Evolutionary conservation across 352 stramenopile species (phyloP).

Genomic region (Phytophthora podocarpi): DNA sequence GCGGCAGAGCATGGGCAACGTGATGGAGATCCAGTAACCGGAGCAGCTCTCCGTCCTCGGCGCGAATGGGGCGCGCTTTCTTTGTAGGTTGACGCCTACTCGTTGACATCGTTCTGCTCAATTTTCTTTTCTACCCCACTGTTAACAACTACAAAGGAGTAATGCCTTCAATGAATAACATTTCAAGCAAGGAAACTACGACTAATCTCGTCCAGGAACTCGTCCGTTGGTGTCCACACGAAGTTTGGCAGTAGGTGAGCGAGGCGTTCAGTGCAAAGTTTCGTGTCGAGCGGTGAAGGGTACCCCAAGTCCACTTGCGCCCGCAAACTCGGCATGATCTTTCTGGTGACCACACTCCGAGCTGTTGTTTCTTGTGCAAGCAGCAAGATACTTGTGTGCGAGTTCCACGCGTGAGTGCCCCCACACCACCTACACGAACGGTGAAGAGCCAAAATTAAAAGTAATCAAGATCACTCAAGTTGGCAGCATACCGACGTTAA

Average conservation of each 20-base stretch:
- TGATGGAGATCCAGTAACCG: slow-evolving; percentile 57
- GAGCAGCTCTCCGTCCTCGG: background rate
- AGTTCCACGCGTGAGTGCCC: slow-evolving; percentile 57
- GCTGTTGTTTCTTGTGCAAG: slow-evolving; percentile 11
- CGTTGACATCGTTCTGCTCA: slow-evolving; percentile 19
- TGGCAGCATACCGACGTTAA: slow-evolving; percentile 75
- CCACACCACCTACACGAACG: slow-evolving; percentile 41
- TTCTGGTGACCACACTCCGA: background rate
- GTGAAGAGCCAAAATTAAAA: too few relatives aligned
- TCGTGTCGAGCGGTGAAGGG: slow-evolving; percentile 49
- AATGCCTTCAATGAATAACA: slow-evolving; percentile 25
- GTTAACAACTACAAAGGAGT: slow-evolving; percentile 6
- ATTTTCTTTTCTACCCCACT: slow-evolving; percentile 1
- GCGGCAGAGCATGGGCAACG: slow-evolving; percentile 36
- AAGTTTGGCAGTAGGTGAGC: slow-evolving; percentile 29
- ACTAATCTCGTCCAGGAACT: slow-evolving; percentile 35
- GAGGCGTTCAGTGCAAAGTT: slow-evolving; percentile 41
- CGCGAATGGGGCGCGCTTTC: slow-evolving; percentile 15
- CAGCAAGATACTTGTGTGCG: slow-evolving; percentile 36
- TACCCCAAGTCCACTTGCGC: slow-evolving; percentile 52
- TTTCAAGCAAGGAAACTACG: slow-evolving; percentile 24
- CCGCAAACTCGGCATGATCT: slow-evolving; percentile 35
- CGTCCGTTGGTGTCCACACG: slow-evolving; percentile 18
- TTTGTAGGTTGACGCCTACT: slow-evolving; percentile 17
- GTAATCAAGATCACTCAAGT: too few relatives aligned